phyloP scores from a whole-genome alignment of 345 rosid species.

The Gossypium longicalyx region DNA sequence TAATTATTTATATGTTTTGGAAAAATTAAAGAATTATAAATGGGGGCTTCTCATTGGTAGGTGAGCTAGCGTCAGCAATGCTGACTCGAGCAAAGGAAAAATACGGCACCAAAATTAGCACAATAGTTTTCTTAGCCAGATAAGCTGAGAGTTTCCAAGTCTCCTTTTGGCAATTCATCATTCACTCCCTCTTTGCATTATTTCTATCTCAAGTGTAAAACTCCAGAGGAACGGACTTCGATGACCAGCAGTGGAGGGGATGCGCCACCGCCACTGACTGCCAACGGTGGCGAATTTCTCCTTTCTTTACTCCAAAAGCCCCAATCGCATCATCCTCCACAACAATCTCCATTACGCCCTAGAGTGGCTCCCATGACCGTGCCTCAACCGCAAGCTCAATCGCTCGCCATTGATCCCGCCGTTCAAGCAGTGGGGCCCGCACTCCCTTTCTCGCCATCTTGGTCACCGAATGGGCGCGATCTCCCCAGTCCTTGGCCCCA shows the following conservation, averaged over 20 bases:
- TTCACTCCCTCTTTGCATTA: too few relatives aligned
- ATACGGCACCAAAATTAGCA: too few relatives aligned
- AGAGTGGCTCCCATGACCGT: slow-evolving; percentile 10
- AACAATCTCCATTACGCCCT: slow-evolving; percentile 14
- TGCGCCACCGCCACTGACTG: slow-evolving; percentile 37
- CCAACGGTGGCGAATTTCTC: slow-evolving; percentile 70
- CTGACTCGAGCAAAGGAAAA: too few relatives aligned
- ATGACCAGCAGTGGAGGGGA: slow-evolving; percentile 65
- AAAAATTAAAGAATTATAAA: too few relatives aligned
- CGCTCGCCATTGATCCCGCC: slow-evolving; percentile 59
- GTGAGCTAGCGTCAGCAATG: too few relatives aligned
- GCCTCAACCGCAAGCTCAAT: slow-evolving; percentile 20
- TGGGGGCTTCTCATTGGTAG: too few relatives aligned
- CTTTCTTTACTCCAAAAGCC: slow-evolving; percentile 73
- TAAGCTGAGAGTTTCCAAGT: too few relatives aligned
- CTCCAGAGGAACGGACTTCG: slow-evolving; percentile 10
- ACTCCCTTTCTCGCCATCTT: slow-evolving; percentile 28
- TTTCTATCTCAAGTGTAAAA: too few relatives aligned
- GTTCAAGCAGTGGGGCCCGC: slow-evolving; percentile 75
- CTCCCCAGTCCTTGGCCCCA: slow-evolving; percentile 25
- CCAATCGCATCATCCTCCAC: slow-evolving; percentile 23
- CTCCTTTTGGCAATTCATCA: too few relatives aligned
- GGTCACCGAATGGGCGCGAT: slow-evolving; percentile 41
- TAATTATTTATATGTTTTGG: too few relatives aligned
- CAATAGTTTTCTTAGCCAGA: too few relatives aligned